A percentile compares a stretch with the other conserved stretches of the same genome.
Conservation (phyloP, 495 filamentous ascomycete genomes). For the Xylaria venustula region DNA sequence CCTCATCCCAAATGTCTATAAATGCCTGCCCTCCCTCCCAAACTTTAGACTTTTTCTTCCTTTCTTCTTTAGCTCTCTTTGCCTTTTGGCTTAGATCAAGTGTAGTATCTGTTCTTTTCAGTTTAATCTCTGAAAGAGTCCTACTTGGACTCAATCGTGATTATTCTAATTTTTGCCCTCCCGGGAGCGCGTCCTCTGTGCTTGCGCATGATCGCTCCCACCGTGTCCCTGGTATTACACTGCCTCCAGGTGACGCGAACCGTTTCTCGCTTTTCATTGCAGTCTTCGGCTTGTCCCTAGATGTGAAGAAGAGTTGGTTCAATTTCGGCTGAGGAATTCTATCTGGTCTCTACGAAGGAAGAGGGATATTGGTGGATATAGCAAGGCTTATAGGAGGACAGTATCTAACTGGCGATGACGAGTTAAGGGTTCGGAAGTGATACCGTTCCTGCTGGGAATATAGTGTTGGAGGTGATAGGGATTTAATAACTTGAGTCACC, state of each 20-base stretch:
- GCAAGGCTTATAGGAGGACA: too few relatives aligned
- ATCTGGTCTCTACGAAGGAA: too few relatives aligned
- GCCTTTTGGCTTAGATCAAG: conserved; percentile 94
- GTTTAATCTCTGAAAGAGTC: conserved; percentile 77
- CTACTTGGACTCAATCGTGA: conserved; percentile 72
- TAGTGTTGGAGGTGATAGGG: too few relatives aligned
- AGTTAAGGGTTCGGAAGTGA: too few relatives aligned
- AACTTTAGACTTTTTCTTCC: conserved; percentile 20
- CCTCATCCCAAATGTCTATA: background rate
- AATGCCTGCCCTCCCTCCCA: conserved; percentile 5
- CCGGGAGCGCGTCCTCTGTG: conserved; percentile 63
- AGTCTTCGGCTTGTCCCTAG: conserved; percentile 52
- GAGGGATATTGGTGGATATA: too few relatives aligned
- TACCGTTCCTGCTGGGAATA: too few relatives aligned
- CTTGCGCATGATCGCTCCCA: conserved; percentile 74
- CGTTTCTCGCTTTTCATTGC: conserved; percentile 50
- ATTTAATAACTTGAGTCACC: too few relatives aligned
- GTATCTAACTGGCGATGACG: too few relatives aligned
- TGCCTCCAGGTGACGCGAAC: conserved; percentile 82
- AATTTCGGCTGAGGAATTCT: too few relatives aligned
- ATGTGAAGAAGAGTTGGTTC: conserved; percentile 59
- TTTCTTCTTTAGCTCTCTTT: conserved; percentile 50
- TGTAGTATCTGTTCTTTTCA: conserved; percentile 99
- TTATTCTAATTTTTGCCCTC: conserved; percentile 80
- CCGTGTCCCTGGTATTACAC: conserved; percentile 89